phyloP scores from a whole-genome alignment of 2,329 filamentous ascomycete species.

The Epichloe coenophiala region DNA sequence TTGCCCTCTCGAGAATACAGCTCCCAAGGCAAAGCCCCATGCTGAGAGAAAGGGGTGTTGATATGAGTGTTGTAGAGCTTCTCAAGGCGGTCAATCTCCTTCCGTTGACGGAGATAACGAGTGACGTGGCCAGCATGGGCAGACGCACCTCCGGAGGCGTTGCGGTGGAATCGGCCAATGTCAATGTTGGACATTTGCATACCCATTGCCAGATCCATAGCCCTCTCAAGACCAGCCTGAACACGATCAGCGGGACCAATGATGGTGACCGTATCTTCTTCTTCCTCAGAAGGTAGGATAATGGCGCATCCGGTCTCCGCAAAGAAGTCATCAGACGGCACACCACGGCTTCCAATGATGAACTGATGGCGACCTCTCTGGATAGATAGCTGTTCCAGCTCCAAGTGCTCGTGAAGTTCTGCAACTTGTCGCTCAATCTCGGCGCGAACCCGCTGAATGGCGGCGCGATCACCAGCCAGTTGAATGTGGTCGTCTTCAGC shows the following conservation, averaged over 20 bases:
- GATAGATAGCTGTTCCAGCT: conserved; percentile 66
- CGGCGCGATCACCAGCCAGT: conserved; percentile 71
- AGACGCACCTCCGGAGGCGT: conserved; percentile 57
- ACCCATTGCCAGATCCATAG: conserved; percentile 75
- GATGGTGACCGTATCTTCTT: conserved; percentile 73
- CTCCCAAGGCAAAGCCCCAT: conserved; percentile 69
- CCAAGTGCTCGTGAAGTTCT: conserved; percentile 62
- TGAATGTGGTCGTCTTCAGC: conserved; percentile 62
- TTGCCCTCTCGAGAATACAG: conserved; percentile 79
- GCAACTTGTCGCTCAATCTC: conserved; percentile 69
- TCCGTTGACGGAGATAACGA: conserved; percentile 71
- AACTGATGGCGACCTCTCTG: conserved; percentile 86
- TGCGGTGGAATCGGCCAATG: conserved; percentile 64
- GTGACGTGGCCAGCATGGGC: conserved; percentile 76
- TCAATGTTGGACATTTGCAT: conserved; percentile 81
- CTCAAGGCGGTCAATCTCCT: conserved; percentile 73
- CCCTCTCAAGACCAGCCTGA: conserved; percentile 62
- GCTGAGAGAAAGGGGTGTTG: conserved; percentile 57
- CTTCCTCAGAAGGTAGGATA: conserved; percentile 62
- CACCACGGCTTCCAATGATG: conserved; percentile 74
- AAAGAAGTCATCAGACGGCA: conserved; percentile 75
- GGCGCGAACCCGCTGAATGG: conserved; percentile 65
- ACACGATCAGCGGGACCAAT: conserved; percentile 67
- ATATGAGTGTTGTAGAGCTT: conserved; percentile 73
- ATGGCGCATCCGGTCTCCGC: conserved; percentile 82